Percentiles rank a stretch among this genome's conserved stretches.
These are phyloP conservation scores for Neurospora intermedia DNA, from an alignment of 495 filamentous ascomycete species.

Conservation along the genomic window DNA sequence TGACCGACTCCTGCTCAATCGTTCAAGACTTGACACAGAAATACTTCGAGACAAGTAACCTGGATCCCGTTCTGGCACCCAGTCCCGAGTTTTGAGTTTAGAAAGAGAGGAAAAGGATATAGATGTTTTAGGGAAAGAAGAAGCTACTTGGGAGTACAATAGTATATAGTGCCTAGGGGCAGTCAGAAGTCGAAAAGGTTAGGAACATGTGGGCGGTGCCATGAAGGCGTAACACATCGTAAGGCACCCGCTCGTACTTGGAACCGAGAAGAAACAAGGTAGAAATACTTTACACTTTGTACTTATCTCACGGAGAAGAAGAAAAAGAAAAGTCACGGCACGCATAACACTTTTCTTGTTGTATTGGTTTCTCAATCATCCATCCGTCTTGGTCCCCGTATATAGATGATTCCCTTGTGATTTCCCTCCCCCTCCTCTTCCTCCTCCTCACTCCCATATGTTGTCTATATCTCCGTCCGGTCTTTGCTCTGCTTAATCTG, in stretches of 20 bases:
- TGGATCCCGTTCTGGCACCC: not conserved
- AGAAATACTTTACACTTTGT: not conserved
- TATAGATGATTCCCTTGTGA: not conserved
- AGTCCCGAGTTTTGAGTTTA: not conserved
- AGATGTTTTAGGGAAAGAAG: not conserved
- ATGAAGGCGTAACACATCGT: not conserved
- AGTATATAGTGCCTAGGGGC: not conserved
- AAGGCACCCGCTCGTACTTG: not conserved
- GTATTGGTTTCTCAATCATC: not conserved
- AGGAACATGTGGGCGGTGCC: not conserved
- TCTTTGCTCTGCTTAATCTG: not conserved
- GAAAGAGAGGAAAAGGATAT: not conserved
- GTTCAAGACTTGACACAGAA: not conserved
- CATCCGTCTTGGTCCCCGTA: not conserved
- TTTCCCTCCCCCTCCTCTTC: not conserved
- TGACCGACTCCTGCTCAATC: not conserved
- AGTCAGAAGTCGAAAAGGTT: not conserved
- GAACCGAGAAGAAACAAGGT: not conserved
- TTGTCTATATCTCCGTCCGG: not conserved
- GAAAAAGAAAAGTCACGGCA: not conserved
- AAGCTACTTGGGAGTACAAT: not conserved
- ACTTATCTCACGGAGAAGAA: not conserved
- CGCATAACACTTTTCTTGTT: not conserved
- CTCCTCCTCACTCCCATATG: not conserved
- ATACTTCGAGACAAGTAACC: not conserved